Evolutionary conservation across 2,329 filamentous ascomycete genomes (phyloP), one percentile per base, ranked within the genome.

Genomic region (Apiospora marii): DNA sequence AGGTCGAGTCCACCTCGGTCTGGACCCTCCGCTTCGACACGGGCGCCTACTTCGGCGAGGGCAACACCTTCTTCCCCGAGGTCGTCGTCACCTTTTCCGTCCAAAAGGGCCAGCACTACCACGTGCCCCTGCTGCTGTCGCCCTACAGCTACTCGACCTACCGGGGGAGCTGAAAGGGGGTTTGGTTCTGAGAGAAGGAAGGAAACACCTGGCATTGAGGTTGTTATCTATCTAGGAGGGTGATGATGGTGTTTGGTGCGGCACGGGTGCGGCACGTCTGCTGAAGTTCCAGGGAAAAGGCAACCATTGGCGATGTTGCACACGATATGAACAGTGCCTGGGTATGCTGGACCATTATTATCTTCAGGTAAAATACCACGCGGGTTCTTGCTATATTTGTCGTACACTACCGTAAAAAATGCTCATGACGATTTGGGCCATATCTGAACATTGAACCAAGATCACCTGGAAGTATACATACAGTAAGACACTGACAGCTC

Each of bases 141-240:
- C 93, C 93, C 43, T 95, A 92, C 83, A 93, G 92, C 80, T 96
- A 94, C 83, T 93, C 92, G 53, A 96, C 93, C 13, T 96, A 96
- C 83, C 86, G 94, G 68, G 94, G 94, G 22, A 94, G 92, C 81
- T 94, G 84, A 85, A 76, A 3, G 13, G 43, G 27, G 44, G 4
- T 22, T n/a, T 12, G 14, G 14, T 22, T 37, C 13, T 13, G 34
- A 51, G 37, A 22, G 30, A 37, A 37, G 53, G 53, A 34, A n/a
- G 19, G 10, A 41, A 41, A 7, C 6, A 7, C 10, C 10, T 10
- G 37, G 37, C 10, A 41, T 41, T 8, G 37, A 41, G 10, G 37
- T 10, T 10, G 37, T 10, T 41, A 41, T 41, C 37, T 41, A 41
- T 41, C 7, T 41, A 8, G 8, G 19, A 19, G 16, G 30, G 19